These are phyloP conservation scores for Toxicodendron radicans DNA, from an alignment of 345 rosid genomes.

Conservation along the genomic window DNA sequence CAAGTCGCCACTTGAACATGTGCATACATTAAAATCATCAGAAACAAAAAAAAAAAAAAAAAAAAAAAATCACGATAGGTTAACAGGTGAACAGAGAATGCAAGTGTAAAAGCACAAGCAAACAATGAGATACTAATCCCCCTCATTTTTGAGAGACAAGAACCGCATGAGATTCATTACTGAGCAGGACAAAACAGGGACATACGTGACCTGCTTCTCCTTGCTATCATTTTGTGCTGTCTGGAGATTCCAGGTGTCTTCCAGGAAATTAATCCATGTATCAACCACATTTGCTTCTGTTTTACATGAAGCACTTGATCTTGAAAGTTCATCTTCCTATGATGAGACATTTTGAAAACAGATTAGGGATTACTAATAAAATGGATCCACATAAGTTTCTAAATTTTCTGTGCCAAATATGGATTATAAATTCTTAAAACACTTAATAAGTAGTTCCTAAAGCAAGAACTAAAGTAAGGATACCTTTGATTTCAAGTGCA, in stretches of 20 bases:
- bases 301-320: constrained; percentile 60
- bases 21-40: constrained; percentile 10
- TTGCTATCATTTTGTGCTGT: constrained; percentile 44
- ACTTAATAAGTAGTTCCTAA: not conserved
- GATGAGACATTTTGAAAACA: constrained; percentile 17
- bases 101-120: not conserved
- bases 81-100: not conserved
- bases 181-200: constrained; percentile 17
- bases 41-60: constrained; percentile 24
- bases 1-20: constrained; percentile 64
- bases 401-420: not conserved
- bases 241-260: constrained; percentile 65
- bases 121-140: not conserved
- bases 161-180: constrained; percentile 4
- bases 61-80: not conserved
- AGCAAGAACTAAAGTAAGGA: constrained; percentile 7
- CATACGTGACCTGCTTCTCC: constrained; percentile 79
- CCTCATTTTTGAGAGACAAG: not conserved
- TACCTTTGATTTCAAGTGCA: constrained; percentile 81
- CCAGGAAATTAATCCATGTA: constrained; percentile 66
- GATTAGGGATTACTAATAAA: not conserved
- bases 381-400: not conserved
- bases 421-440: not conserved
- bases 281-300: constrained; percentile 77
- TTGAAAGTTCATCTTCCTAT: constrained; percentile 86